phyloP scores from a whole-genome alignment of 2,329 filamentous ascomycete species.

The Esteya vermicola region DNA sequence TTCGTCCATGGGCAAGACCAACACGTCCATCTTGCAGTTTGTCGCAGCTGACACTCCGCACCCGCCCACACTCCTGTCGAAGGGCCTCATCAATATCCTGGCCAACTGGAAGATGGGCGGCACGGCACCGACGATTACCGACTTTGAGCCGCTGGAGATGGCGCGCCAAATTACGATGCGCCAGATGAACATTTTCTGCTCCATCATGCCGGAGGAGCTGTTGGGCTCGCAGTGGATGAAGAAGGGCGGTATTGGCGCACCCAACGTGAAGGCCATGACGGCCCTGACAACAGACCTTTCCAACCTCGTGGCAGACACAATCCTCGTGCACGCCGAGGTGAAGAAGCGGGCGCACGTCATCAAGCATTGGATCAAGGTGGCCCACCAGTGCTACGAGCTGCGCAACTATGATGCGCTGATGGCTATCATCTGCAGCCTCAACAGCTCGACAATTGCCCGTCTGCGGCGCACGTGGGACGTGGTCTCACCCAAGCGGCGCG shows the following conservation, averaged over 20 bases:
- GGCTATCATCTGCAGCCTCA: constrained; percentile 90
- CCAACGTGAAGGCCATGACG: constrained; percentile 90
- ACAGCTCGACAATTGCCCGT: constrained; percentile 79
- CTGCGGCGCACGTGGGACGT: constrained; percentile 86
- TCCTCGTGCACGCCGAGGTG: constrained; percentile 73
- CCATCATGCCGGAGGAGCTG: constrained; percentile 83
- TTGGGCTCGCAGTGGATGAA: constrained; percentile 91
- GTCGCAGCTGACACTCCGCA: constrained; percentile 57
- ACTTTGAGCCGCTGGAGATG: constrained; percentile 83
- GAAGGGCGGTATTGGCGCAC: constrained; percentile 61
- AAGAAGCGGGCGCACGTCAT: constrained; percentile 85
- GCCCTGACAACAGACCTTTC: constrained; percentile 83
- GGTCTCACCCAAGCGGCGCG: constrained; percentile 71
- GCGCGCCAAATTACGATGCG: constrained; percentile 87
- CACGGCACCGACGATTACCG: constrained; percentile 59
- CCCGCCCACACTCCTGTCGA: constrained; percentile 56
- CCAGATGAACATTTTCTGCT: constrained; percentile 81
- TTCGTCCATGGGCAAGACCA: constrained; percentile 80
- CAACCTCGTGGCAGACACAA: constrained; percentile 84
- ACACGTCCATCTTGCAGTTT: constrained; percentile 57
- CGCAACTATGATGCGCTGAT: constrained; percentile 95
- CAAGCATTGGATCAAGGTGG: constrained; percentile 98
- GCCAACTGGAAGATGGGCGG: constrained; percentile 58
- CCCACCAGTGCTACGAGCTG: constrained; percentile 69
- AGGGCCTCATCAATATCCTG: constrained; percentile 61